Base-by-base conservation (phyloP, 2,329 filamentous ascomycete genomes). In the Fusarium sp. region DNA sequence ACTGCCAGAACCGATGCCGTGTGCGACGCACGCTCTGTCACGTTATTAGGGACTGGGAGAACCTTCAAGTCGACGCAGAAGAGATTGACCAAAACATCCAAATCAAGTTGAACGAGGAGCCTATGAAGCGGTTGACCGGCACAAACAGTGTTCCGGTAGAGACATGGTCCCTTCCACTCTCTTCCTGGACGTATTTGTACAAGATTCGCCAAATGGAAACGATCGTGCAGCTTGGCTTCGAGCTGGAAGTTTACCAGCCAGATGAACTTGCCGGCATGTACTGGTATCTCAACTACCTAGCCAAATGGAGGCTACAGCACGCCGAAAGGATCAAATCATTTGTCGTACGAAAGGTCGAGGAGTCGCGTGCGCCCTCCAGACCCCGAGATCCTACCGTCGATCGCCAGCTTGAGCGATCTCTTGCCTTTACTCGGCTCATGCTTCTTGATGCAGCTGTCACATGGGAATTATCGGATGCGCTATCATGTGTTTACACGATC, bases 241-340 rank as follows among this genome's bases (percentile, higher is more conserved):
- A 99, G 80, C 90, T 98, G 15, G 91, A 95, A 45, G 88, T 97
- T 12, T 98, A 98, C 79, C 90, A 95, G 56, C 86, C 90, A 0
- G 92, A 97, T 78, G 96, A 99, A 79, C 85, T 96, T 12, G 88
- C 90, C 1, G 90, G 89, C 25, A 97, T 98, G 92, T 98, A 98
- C 79, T 96, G 92, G 90, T 94, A 97, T 78, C 83, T 97, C 68
- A 88, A 92, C 72, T 88, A 93, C 81, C 82, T 97, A 63, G 84
- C 92, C 76, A 87, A 90, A 77, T 88, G 91, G 59, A 85, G 91
- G 66, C 81, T 89, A 47, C 86, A 89, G 76, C 89, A 98, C 75
- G 82, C 92, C 25, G 90, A 94, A 72, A 88, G 92, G 56, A 93
- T 96, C 73, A 88, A 90, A 73, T 84, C 87, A 3, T 93, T 93